Evolutionary conservation across 371 early-diverging fungal species (phyloP), one percentile per base, ranked within the genome.

Genomic region (Sporodiniella umbellata): DNA sequence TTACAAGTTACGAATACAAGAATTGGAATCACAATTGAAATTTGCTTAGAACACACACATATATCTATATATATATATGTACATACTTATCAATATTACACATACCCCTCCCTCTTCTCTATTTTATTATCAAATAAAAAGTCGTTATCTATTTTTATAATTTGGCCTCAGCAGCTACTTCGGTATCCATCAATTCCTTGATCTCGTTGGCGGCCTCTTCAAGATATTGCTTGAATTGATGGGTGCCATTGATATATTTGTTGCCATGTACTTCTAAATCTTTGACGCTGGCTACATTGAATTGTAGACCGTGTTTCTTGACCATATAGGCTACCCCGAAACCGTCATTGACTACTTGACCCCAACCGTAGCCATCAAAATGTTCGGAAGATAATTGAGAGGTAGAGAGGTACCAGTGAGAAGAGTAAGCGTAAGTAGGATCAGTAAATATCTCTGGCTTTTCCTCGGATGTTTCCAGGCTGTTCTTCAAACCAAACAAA

Each of bases 251-350:
- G 18, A 65, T 46, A 25, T 68, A 68, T 43, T 66, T 56, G 28
- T 58, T 68, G 17, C 72, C 74, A 33, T 66, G 66, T 10, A 77
- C 79, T 17, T 72, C 75, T 25, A 83, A 53, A 50, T 72, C 66
- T 42, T 73, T 68, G 14, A 78, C 72, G 42, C 86, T 82, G 4
- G 90, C 88, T 35, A 96, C 76, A 63, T 94, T 96, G 75, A 96
- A 89, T 54, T 91, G 84, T 43, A 96, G 62, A 44, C 83, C 70
- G 53, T 87, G 75, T 47, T 84, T 78, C 72, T 92, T 93, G 70
- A 96, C 83, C 87, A 93, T 93, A 79, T 98, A 98, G 17, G 97
- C 96, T 58, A 87, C 66, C 42, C 95, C 96, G 64, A 88, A 97
- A 8, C 98, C 98, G 69, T 93, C 92, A 28, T 91, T 85, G 15